Conservation (phyloP, 805 yeast species). For the Sugiyamaella chiloensis region DNA sequence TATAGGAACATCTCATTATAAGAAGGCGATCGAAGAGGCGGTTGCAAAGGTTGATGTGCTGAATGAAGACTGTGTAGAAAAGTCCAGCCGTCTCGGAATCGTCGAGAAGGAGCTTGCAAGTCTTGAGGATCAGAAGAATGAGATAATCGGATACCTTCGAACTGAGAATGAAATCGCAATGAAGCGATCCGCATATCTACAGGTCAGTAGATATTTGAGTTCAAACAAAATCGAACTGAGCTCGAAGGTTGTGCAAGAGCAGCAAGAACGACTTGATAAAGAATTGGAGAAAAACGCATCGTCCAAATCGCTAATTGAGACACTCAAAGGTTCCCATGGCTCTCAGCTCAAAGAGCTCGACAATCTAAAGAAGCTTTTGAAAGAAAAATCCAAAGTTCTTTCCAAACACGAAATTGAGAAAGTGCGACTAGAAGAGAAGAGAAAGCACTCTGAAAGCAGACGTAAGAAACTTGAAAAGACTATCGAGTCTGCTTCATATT, state of each 20-base stretch:
- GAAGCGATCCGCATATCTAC: slow-evolving; percentile 54
- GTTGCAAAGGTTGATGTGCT: slow-evolving; percentile 61
- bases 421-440: slow-evolving; percentile 72
- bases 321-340: slow-evolving; percentile 24
- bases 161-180: slow-evolving; percentile 59
- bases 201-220: slow-evolving; percentile 44
- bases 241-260: slow-evolving; percentile 37
- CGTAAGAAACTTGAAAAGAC: slow-evolving; percentile 57
- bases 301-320: slow-evolving; percentile 39
- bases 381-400: slow-evolving; percentile 30
- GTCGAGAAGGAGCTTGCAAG: slow-evolving; percentile 70
- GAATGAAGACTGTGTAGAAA: slow-evolving; percentile 77
- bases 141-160: slow-evolving; percentile 62
- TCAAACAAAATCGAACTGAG: slow-evolving; percentile 41
- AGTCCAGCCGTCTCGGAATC: slow-evolving; percentile 71
- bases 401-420: slow-evolving; percentile 50
- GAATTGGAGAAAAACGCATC: slow-evolving; percentile 42
- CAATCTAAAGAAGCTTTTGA: slow-evolving; percentile 29
- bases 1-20: slow-evolving; percentile 88
- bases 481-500: slow-evolving; percentile 45
- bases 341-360: slow-evolving; percentile 23
- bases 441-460: slow-evolving; percentile 60
- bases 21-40: slow-evolving; percentile 66
- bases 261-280: slow-evolving; percentile 41
- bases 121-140: slow-evolving; percentile 61